Evolutionary conservation across 352 stramenopile genomes (phyloP).

Genomic region (Thraustochytrium sp.): DNA sequence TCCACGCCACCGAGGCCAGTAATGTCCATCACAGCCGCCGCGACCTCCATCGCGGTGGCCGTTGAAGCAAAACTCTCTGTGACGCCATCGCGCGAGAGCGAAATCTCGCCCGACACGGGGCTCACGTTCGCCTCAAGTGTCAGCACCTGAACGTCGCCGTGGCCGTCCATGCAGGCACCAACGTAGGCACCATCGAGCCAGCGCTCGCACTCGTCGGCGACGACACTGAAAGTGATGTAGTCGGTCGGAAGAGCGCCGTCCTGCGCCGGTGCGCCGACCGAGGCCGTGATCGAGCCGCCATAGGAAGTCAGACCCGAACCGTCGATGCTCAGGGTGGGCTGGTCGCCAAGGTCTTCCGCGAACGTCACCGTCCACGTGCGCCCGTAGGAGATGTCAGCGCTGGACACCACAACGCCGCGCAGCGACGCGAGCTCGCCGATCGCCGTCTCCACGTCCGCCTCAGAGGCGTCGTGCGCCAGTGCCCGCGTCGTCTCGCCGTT

Average conservation of each 20-base stretch:
- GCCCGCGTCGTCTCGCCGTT: slow-evolving; percentile 51
- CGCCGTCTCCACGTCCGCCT: slow-evolving; percentile 55
- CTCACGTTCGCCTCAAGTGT: slow-evolving; percentile 55
- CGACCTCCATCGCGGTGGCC: slow-evolving; percentile 55
- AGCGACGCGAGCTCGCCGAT: slow-evolving; percentile 60
- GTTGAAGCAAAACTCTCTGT: slow-evolving; percentile 51
- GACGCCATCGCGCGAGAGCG: slow-evolving; percentile 51
- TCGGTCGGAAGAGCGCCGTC: slow-evolving; percentile 55
- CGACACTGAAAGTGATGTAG: slow-evolving; percentile 45
- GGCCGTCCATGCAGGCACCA: slow-evolving; percentile 52
- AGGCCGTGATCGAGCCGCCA: not conserved
- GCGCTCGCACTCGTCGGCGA: not conserved
- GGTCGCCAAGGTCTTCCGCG: not conserved
- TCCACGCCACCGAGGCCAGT: slow-evolving; percentile 46
- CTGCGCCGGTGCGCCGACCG: not conserved
- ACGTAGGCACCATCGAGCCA: not conserved
- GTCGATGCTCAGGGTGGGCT: not conserved
- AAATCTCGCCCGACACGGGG: slow-evolving; percentile 56
- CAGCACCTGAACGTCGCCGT: slow-evolving; percentile 56
- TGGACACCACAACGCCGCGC: slow-evolving; percentile 54
- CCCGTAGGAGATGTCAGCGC: not conserved
- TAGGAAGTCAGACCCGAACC: not conserved
- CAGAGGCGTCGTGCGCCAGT: slow-evolving; percentile 55
- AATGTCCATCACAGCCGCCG: slow-evolving; percentile 46
- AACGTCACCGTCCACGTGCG: not conserved